Conservation (phyloP, 768 basidiomycete genomes). For the Hydnomerulius pinastri region DNA sequence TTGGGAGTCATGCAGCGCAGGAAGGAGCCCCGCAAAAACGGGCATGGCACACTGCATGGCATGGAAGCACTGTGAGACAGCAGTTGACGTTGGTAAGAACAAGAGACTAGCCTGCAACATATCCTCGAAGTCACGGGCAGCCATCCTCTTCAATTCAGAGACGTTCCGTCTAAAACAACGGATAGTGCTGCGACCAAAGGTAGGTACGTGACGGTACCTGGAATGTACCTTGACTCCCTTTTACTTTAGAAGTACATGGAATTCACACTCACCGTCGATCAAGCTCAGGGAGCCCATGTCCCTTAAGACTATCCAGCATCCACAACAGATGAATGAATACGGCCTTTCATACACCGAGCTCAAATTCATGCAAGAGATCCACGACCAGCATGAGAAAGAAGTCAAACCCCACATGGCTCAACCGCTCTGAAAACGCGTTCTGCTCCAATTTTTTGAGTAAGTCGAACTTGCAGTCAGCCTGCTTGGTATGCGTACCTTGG, state of each 20-base stretch:
- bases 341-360: slow-evolving; percentile 40
- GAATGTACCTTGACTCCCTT: no score
- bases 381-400: slow-evolving; percentile 29
- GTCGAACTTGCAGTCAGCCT: background rate
- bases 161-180: slow-evolving; percentile 29
- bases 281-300: slow-evolving; percentile 8
- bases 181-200: slow-evolving; percentile 36
- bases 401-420: slow-evolving; percentile 26
- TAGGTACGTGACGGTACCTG: slow-evolving; percentile 30
- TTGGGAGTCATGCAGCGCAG: background rate
- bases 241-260: slow-evolving; percentile 4
- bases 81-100: no score
- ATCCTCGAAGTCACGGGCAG: slow-evolving; percentile 40
- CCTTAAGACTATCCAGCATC: slow-evolving; percentile 24
- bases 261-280: slow-evolving; percentile 20
- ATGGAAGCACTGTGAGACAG: background rate
- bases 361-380: slow-evolving; percentile 42
- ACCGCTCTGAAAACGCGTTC: slow-evolving; percentile 37
- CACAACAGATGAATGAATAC: slow-evolving; percentile 37
- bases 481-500: slow-evolving; percentile 16
- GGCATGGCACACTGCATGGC: slow-evolving; percentile 31
- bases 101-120: slow-evolving; percentile 25
- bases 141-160: slow-evolving; percentile 35
- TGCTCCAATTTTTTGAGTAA: no score
- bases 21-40: slow-evolving; percentile 29